Evolutionary conservation across 1,284 basidiomycete genomes (phyloP).

Genomic region (Kwoniella shivajii): DNA sequence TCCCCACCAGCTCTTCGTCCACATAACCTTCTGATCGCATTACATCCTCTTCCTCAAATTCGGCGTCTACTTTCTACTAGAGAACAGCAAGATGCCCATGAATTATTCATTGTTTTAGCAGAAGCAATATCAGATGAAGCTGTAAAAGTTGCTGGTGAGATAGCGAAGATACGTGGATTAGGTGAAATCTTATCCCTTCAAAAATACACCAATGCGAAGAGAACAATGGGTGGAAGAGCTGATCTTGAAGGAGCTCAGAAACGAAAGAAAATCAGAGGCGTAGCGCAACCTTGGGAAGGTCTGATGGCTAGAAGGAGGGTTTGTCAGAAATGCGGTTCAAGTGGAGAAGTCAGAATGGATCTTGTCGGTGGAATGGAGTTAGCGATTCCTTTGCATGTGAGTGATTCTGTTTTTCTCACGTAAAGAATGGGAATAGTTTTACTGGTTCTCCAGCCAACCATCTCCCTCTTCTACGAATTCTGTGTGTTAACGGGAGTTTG

Average conservation of each 20-base stretch:
- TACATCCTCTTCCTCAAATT: conserved; percentile 63
- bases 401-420: conserved; percentile 23
- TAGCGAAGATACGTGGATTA: conserved; percentile 31
- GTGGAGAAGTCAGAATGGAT: conserved; percentile 49
- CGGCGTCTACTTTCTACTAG: conserved; percentile 75
- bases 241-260: conserved; percentile 19
- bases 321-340: conserved; percentile 50
- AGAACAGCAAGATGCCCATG: conserved; percentile 93
- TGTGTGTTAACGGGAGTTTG: too few species aligned
- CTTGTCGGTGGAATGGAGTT: conserved; percentile 52
- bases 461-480: too few species aligned
- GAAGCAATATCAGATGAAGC: conserved; percentile 83
- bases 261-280: conserved; percentile 31
- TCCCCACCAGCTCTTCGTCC: conserved; percentile 65
- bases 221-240: not conserved
- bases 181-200: conserved; percentile 38
- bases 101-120: conserved; percentile 86
- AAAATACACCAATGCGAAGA: conserved; percentile 22
- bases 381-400: conserved; percentile 45
- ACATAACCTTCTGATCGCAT: conserved; percentile 67
- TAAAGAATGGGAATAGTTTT: too few species aligned
- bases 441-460: too few species aligned
- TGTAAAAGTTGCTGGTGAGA: conserved; percentile 47
- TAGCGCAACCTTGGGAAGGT: conserved; percentile 53
- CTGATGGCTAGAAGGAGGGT: conserved; percentile 49